Evolutionary conservation across 257 asterid species (phyloP), one percentile per base, ranked within the genome.

Genomic region (Gentiana straminea): DNA sequence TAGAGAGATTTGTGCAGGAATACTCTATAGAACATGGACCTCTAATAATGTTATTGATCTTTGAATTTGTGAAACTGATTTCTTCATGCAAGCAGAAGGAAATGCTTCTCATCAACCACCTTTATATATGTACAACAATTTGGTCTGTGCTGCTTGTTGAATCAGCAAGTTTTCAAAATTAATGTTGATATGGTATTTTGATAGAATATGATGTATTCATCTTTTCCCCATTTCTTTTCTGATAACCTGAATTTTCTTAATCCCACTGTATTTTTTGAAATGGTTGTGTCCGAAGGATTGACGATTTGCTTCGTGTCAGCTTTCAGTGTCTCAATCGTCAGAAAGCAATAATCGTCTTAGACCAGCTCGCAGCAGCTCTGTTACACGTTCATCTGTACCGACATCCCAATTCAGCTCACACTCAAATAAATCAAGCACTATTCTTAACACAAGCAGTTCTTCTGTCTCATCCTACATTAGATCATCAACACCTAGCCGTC

Each of bases 391-490:
- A 55, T 84, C 99, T 58, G 62, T 76, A 61, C 81, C 95, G 65
- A 77, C 62, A 56, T 76, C 94, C 59, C 96, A 87, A 38, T 81
- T 79, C 62, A 78, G 76, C 71, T 60, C 82, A 49, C 71, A 83
- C 70, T 85, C 94, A 67, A 81, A 80, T 60, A 83, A 80, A 71
- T 75, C 94, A 35, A 72, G 80, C 54, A 64, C 75, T 68, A 77
- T 92, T 60, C 93, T 92, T 56, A 92, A 85, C 80, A 85, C 95
- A 51, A 92, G 99, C 75, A 88, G 97, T 63, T 80, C 95, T 60
- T 92, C 99, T 2, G 95, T 92, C 61, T 88, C 98, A 44, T 92
- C 98, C 60, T 85, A 88, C 68, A 88, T 85, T 62, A 80, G 99
- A 65, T 88, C 97, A 61, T 89, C 97, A 58, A 85, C 99, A 50